Evolutionary conservation across 305 asterid species (phyloP).

Genomic region (Andrographis paniculata): DNA sequence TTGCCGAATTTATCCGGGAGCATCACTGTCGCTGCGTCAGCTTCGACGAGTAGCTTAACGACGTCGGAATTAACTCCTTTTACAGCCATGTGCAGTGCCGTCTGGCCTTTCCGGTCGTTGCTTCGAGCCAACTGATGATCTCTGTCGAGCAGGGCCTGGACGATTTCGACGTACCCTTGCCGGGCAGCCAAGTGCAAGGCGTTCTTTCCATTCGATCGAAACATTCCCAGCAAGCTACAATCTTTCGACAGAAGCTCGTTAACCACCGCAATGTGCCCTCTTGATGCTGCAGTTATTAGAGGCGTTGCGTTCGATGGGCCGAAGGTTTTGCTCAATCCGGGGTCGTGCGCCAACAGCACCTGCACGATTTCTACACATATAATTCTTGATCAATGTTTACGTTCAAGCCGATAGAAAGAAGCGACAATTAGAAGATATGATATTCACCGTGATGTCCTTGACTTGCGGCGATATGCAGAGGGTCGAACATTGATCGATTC

Average conservation of each 20-base stretch:
- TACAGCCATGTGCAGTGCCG: slow-evolving; percentile 64
- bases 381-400: neutral
- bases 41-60: slow-evolving; percentile 42
- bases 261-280: slow-evolving; percentile 48
- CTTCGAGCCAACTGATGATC: slow-evolving; percentile 52
- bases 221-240: slow-evolving; percentile 43
- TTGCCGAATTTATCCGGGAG: slow-evolving; percentile 55
- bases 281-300: slow-evolving; percentile 54
- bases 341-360: slow-evolving; percentile 47
- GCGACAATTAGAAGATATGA: slow-evolving; percentile 5
- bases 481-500: slow-evolving; percentile 43
- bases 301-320: slow-evolving; percentile 61
- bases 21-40: slow-evolving; percentile 58
- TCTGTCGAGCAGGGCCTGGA: slow-evolving; percentile 41
- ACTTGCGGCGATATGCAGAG: slow-evolving; percentile 53
- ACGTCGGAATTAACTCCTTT: slow-evolving; percentile 47
- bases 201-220: slow-evolving; percentile 51
- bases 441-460: slow-evolving; percentile 53
- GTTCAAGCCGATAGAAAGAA: too few species aligned
- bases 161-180: slow-evolving; percentile 46
- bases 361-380: slow-evolving; percentile 37
- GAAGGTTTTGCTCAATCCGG: slow-evolving; percentile 34
- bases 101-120: slow-evolving; percentile 55
- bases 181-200: slow-evolving; percentile 60
- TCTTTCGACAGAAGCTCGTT: slow-evolving; percentile 49